These are phyloP conservation scores for Arthrobotrys sphaeroides DNA, from an alignment of 2,329 filamentous ascomycete genomes.

Conservation along the genomic window DNA sequence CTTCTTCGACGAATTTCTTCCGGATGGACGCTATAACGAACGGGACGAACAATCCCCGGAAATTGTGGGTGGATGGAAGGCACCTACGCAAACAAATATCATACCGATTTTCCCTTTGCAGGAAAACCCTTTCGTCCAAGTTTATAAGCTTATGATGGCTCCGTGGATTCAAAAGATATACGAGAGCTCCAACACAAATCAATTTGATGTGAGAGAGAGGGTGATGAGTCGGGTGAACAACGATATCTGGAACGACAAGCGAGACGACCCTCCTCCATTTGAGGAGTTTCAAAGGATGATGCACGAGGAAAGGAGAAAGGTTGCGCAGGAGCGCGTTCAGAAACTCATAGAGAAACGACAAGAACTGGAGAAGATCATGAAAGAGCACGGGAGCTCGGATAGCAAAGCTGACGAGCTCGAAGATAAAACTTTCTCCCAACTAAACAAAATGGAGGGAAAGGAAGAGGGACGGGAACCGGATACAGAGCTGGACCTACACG, in stretches of 20 bases:
- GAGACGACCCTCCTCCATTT: constrained; percentile 4
- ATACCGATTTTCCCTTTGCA: background rate
- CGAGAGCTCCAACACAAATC: constrained; percentile 28
- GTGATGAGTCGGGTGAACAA: constrained; percentile 26
- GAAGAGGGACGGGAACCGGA: constrained; percentile 12
- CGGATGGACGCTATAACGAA: constrained; percentile 30
- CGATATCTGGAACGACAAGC: constrained; percentile 27
- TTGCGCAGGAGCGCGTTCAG: constrained; percentile 21
- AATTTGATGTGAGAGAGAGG: constrained; percentile 9
- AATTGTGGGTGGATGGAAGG: constrained; percentile 26
- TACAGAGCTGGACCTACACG: constrained; percentile 41
- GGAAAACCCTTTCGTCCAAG: constrained; percentile 15
- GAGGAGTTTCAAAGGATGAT: constrained; percentile 33
- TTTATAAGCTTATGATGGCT: constrained; percentile 38
- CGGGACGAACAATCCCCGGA: constrained; percentile 21
- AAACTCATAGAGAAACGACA: constrained; percentile 21
- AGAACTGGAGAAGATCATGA: constrained; percentile 27
- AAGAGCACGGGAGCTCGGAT: background rate
- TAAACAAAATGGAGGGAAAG: background rate
- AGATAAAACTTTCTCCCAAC: background rate
- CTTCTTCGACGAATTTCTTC: constrained; percentile 51
- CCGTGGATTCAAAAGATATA: constrained; percentile 43
- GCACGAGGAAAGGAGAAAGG: constrained; percentile 32
- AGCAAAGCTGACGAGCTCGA: background rate
- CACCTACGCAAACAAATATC: background rate